A percentile compares a stretch with the other conserved stretches of the same genome.
Conservation (phyloP, 1,284 basidiomycete species). For the Gomphus sp. region DNA sequence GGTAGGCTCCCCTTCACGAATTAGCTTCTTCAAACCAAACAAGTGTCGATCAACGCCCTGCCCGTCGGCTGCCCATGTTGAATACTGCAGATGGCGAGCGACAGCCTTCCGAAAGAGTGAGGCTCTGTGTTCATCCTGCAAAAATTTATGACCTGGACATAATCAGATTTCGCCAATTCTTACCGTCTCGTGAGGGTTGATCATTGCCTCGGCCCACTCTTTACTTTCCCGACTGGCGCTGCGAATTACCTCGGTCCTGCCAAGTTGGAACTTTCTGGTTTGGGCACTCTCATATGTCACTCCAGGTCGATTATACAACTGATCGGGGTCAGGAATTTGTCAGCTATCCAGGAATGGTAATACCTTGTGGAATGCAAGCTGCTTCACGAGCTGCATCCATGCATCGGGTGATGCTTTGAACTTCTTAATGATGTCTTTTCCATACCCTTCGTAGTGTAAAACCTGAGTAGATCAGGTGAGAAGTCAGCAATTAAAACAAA, state of each 20-base stretch:
- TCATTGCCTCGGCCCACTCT: conserved; percentile 86
- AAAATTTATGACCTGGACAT: background rate
- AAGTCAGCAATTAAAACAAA: background rate
- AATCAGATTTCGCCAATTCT: conserved; percentile 17
- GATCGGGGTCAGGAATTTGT: background rate
- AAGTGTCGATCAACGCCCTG: conserved; percentile 95
- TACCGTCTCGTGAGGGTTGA: conserved; percentile 48
- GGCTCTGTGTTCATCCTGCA: conserved; percentile 53
- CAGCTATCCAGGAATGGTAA: conserved; percentile 4
- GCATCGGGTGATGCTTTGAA: conserved; percentile 90
- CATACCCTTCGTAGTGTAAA: conserved; percentile 87
- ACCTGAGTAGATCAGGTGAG: conserved; percentile 31
- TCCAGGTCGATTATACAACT: conserved; percentile 65
- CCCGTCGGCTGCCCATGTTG: conserved; percentile 86
- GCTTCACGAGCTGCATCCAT: conserved; percentile 93
- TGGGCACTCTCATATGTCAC: conserved; percentile 93
- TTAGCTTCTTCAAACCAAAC: conserved; percentile 84
- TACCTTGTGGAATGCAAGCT: conserved; percentile 83
- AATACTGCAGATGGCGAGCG: conserved; percentile 79
- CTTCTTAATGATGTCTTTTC: conserved; percentile 83
- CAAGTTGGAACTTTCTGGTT: conserved; percentile 87
- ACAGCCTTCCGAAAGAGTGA: conserved; percentile 73
- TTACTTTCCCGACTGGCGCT: conserved; percentile 77
- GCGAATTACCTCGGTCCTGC: conserved; percentile 93
- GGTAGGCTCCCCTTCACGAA: conserved; percentile 67